These are phyloP conservation scores for Hypoxylon sp. DNA, from an alignment of 2,329 filamentous ascomycete species.

Conservation along the genomic window DNA sequence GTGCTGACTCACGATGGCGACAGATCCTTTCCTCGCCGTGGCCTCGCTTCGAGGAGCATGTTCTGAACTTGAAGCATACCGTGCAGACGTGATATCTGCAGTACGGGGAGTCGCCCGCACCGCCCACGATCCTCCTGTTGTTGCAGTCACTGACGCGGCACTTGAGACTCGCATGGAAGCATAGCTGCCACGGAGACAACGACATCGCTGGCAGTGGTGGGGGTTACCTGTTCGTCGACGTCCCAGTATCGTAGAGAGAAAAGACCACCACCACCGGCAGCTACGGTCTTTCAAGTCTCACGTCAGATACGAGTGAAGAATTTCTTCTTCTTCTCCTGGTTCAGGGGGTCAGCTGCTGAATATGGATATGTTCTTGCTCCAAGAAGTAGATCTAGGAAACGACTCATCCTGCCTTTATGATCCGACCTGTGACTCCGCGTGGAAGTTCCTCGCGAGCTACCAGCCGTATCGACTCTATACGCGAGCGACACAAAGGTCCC, in stretches of 20 bases:
- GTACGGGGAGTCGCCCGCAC: slow-evolving; percentile 21
- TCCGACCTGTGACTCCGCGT: slow-evolving; percentile 16
- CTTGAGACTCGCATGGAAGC: slow-evolving; percentile 36
- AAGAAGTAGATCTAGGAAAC: not conserved
- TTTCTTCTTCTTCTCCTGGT: not conserved
- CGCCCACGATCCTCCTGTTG: slow-evolving; percentile 28
- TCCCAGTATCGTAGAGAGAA: not conserved
- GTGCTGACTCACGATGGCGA: slow-evolving; percentile 29
- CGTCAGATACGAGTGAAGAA: not conserved
- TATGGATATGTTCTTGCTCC: not conserved
- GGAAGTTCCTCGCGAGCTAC: not conserved
- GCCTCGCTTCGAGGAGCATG: slow-evolving; percentile 23
- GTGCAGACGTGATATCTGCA: slow-evolving; percentile 30
- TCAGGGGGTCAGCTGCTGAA: not conserved
- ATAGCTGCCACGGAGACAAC: slow-evolving; percentile 37
- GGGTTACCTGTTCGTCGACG: too few species aligned
- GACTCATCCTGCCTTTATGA: slow-evolving; percentile 8
- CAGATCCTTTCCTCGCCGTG: slow-evolving; percentile 35
- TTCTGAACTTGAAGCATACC: slow-evolving; percentile 20
- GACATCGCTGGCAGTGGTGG: slow-evolving; percentile 17
- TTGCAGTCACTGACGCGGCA: slow-evolving; percentile 29
- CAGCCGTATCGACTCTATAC: not conserved
- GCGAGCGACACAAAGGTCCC: not conserved
- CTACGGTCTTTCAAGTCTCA: not conserved
- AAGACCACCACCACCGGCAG: not conserved